Evolutionary conservation across 2,329 filamentous ascomycete species (phyloP).

Genomic region (Botrytis aclada): DNA sequence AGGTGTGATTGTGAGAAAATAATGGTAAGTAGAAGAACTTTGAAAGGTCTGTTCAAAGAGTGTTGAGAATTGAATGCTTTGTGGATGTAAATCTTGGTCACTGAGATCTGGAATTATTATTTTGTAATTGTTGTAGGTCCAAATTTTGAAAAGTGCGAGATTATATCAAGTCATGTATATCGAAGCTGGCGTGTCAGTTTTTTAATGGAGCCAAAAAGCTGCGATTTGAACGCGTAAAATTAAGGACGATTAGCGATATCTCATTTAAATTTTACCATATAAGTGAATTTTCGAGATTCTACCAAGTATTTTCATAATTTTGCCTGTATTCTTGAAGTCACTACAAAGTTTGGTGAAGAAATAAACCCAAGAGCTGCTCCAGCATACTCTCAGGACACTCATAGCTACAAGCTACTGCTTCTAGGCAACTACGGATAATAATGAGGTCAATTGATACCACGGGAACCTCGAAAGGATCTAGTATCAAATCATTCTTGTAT

Average conservation of each 20-base stretch:
- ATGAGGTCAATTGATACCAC: neutral
- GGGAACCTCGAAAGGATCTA: neutral
- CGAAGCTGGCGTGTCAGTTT: neutral
- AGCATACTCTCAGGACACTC: neutral
- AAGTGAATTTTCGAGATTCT: neutral
- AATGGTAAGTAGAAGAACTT: neutral
- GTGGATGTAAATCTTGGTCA: neutral
- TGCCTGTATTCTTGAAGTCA: neutral
- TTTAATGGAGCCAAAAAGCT: neutral
- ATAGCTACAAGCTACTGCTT: neutral
- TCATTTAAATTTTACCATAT: neutral
- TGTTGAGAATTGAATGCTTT: neutral
- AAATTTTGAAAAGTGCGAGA: neutral
- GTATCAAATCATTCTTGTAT: too few species aligned
- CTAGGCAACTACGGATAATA: neutral
- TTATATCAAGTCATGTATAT: neutral
- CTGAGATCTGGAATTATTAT: neutral
- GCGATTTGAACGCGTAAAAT: neutral
- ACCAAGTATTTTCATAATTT: neutral
- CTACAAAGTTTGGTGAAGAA: neutral
- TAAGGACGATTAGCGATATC: neutral
- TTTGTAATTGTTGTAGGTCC: neutral
- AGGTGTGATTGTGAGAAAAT: neutral
- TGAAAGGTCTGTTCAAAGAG: neutral
- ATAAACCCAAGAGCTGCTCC: neutral